phyloP scores from a whole-genome alignment of 306 rosid species.

The Lupinus albus region DNA sequence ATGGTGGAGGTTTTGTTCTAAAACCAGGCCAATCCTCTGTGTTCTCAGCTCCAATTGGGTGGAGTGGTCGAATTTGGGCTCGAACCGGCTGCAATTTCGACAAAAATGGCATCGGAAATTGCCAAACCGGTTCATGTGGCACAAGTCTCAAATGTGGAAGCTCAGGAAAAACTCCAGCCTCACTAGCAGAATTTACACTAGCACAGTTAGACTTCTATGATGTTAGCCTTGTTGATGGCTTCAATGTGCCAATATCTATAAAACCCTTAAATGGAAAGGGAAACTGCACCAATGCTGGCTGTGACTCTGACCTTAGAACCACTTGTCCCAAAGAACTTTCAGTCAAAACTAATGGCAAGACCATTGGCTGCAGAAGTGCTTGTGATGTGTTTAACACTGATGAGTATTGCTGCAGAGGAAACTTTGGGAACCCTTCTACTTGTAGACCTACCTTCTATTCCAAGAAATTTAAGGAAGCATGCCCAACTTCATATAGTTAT shows the following conservation, averaged over 20 bases:
- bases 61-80: slow-evolving; percentile 95
- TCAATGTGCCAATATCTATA: slow-evolving; percentile 65
- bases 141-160: slow-evolving; percentile 52
- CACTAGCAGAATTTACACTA: slow-evolving; percentile 82
- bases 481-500: slow-evolving; percentile 85
- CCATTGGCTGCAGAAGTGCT: slow-evolving; percentile 76
- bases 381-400: slow-evolving; percentile 80
- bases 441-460: slow-evolving; percentile 83
- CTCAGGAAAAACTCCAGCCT: slow-evolving; percentile 77
- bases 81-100: slow-evolving; percentile 90
- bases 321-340: slow-evolving; percentile 64
- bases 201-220: slow-evolving; percentile 67
- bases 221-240: slow-evolving; percentile 91
- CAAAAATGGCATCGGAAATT: slow-evolving; percentile 54
- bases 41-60: slow-evolving; percentile 62
- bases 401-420: slow-evolving; percentile 88
- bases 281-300: slow-evolving; percentile 69
- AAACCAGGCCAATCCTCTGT: slow-evolving; percentile 64
- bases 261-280: slow-evolving; percentile 68
- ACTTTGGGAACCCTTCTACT: slow-evolving; percentile 58
- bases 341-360: slow-evolving; percentile 58
- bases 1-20: slow-evolving; percentile 75
- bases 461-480: slow-evolving; percentile 72
- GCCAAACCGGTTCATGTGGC: slow-evolving; percentile 83
- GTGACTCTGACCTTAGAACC: slow-evolving; percentile 62